Percentiles rank a stretch among this genome's conserved stretches.
phyloP scores from a whole-genome alignment of 495 filamentous ascomycete genomes.

The Aspergillus cavernicola region DNA sequence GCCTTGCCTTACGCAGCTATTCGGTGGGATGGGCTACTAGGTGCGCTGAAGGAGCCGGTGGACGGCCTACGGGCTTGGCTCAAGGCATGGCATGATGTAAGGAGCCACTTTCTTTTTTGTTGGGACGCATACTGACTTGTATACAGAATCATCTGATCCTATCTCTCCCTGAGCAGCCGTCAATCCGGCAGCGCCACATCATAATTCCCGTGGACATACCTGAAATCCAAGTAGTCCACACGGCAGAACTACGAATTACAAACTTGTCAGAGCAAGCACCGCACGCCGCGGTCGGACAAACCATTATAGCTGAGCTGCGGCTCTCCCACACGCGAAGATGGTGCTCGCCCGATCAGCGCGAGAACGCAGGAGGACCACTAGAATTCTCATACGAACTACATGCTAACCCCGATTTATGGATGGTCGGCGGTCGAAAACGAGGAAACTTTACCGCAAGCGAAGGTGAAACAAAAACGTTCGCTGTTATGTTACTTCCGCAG shows the following conservation, averaged over 20 bases:
- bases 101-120: slow-evolving; percentile 7
- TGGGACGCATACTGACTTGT: slow-evolving; percentile 6
- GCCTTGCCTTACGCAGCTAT: slow-evolving; percentile 35
- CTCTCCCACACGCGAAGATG: slow-evolving; percentile 78
- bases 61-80: slow-evolving; percentile 42
- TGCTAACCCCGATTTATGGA: slow-evolving; percentile 72
- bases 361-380: slow-evolving; percentile 47
- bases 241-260: slow-evolving; percentile 64
- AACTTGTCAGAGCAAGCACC: slow-evolving; percentile 29
- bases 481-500: slow-evolving; percentile 73
- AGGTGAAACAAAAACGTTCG: slow-evolving; percentile 46
- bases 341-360: slow-evolving; percentile 50
- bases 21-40: slow-evolving; percentile 41
- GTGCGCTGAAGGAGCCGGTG: slow-evolving; percentile 35
- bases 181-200: slow-evolving; percentile 40
- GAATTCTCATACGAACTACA: slow-evolving; percentile 84
- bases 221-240: slow-evolving; percentile 77
- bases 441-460: slow-evolving; percentile 66
- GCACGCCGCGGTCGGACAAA: slow-evolving; percentile 60
- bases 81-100: slow-evolving; percentile 46
- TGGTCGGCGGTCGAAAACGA: slow-evolving; percentile 75
- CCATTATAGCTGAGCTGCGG: slow-evolving; percentile 64
- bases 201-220: slow-evolving; percentile 76
- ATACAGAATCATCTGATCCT: slow-evolving; percentile 34
- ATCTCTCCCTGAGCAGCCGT: slow-evolving; percentile 29